Base-by-base conservation (phyloP, 192 early-diverging fungal species). In the Chytriomyces sp. region DNA sequence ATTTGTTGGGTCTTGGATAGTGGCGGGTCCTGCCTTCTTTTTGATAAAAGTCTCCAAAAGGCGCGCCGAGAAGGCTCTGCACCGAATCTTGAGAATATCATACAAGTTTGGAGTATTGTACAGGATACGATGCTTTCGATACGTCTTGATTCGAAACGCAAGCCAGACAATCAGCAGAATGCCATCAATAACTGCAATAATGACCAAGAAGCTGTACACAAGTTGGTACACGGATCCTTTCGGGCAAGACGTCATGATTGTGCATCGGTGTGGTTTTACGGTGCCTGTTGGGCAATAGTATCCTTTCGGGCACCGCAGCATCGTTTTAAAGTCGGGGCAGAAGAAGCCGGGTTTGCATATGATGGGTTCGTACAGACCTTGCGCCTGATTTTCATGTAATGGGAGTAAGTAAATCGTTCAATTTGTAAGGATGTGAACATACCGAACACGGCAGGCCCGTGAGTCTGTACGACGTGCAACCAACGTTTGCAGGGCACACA, bases 341-440 rank as follows among this genome's bases (percentile, higher is more conserved):
- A 86, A 87, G 67, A 84, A 89, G 9, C 90, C 89, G 0, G 77
- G 57, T 57, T 85, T 88, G 75, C 91, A 92, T 70, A 90, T 89
- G 64, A 84, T 67, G 7, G 91, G 91, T 67, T 91, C 78, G 53
- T 79, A 79, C 3, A 79, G 50, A 26, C 78, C 78, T 60, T 79
- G 78, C 5, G 78, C 60, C 77, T 78, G 50, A 4, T 13, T 46
- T 35, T 20, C 53, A 57, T n/a, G 53, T 20, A 5, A 20, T 20
- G 53, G 53, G 16, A 20, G 5, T 57, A 20, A 20, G 53, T 35
- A 3, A 3, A 35, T 35, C 35, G 35, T 4, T 35, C 4, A 4
- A 35, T 35, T 35, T 35, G 2, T 47, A 50, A 49, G 16, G 48
- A 23, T 16, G 24, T 3, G 5, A 26, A 49, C 26, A 49, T 62